A percentile compares a stretch with the other conserved stretches of the same genome.
These are phyloP conservation scores for Dichomitus squalens DNA, from an alignment of 1,284 basidiomycete species.

Conservation along the genomic window DNA sequence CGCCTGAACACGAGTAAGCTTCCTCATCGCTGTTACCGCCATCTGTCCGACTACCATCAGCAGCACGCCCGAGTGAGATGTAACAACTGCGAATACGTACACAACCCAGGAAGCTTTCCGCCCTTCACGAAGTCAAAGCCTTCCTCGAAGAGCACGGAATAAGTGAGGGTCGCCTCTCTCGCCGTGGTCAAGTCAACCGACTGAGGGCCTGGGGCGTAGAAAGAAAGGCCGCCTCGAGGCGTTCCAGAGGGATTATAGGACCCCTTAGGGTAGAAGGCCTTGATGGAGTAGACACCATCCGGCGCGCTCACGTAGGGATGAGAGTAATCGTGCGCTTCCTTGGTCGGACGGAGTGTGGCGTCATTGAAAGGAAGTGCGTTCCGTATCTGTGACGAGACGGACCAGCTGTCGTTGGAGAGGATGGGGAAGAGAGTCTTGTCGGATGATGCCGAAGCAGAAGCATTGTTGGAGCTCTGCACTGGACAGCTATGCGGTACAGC, in stretches of 20 bases:
- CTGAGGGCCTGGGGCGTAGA: conserved; percentile 51
- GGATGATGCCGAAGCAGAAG: no score
- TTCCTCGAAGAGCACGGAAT: conserved; percentile 61
- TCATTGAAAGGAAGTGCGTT: conserved; percentile 43
- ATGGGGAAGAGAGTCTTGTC: no score
- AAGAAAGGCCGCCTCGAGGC: conserved; percentile 61
- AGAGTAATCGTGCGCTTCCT: conserved; percentile 37
- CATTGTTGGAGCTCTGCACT: no score
- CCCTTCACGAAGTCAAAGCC: conserved; percentile 47
- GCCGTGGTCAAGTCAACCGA: conserved; percentile 52
- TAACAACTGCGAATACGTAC: conserved; percentile 23
- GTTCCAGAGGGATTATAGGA: conserved; percentile 59
- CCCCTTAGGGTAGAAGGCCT: conserved; percentile 56
- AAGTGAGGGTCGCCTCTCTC: conserved; percentile 53
- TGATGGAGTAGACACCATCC: conserved; percentile 51
- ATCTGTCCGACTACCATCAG: conserved; percentile 33
- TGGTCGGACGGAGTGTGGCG: conserved; percentile 44
- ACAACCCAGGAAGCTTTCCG: conserved; percentile 37
- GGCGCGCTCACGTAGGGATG: conserved; percentile 47
- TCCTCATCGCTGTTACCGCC: conserved; percentile 49
- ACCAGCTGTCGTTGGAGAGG: no score
- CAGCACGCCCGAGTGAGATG: not conserved
- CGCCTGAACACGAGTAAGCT: conserved; percentile 54
- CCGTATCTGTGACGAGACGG: no score
- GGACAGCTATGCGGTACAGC: no score